A percentile compares a stretch with the other conserved stretches of the same genome.
These are phyloP conservation scores for Pseudocohnilembus persalinus DNA, from an alignment of 169 alveolate species.

Conservation along the genomic window DNA sequence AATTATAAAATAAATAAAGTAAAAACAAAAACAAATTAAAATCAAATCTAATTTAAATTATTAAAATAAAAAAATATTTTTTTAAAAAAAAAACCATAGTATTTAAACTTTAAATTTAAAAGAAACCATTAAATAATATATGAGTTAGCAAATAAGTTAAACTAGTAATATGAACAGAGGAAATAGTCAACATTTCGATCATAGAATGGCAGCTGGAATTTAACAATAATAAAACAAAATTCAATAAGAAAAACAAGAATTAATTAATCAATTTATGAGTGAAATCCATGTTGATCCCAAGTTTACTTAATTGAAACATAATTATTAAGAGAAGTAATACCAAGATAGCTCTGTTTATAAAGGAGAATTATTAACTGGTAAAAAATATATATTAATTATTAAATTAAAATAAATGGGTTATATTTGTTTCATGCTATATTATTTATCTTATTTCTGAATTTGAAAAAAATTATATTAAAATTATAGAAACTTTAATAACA, in stretches of 20 bases:
- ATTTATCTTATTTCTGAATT: too few relatives aligned
- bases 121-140: too few relatives aligned
- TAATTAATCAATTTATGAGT: not conserved
- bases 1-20: too few relatives aligned
- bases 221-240: too few relatives aligned
- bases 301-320: not conserved
- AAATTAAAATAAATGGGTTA: not conserved
- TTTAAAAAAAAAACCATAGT: too few relatives aligned
- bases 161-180: not conserved
- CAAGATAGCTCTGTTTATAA: not conserved
- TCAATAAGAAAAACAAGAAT: not conserved
- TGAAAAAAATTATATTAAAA: too few relatives aligned
- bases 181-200: not conserved
- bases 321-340: not conserved
- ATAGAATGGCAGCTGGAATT: not conserved
- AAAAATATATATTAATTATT: too few relatives aligned
- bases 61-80: too few relatives aligned
- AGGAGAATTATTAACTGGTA: not conserved
- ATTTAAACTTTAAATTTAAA: too few relatives aligned
- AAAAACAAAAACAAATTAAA: not conserved
- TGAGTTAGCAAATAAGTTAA: too few relatives aligned
- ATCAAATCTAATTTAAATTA: too few relatives aligned
- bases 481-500: too few relatives aligned
- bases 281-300: not conserved
- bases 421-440: not conserved